Conservation (phyloP, 208 protist genomes). For the Crithidia thermophila region DNA sequence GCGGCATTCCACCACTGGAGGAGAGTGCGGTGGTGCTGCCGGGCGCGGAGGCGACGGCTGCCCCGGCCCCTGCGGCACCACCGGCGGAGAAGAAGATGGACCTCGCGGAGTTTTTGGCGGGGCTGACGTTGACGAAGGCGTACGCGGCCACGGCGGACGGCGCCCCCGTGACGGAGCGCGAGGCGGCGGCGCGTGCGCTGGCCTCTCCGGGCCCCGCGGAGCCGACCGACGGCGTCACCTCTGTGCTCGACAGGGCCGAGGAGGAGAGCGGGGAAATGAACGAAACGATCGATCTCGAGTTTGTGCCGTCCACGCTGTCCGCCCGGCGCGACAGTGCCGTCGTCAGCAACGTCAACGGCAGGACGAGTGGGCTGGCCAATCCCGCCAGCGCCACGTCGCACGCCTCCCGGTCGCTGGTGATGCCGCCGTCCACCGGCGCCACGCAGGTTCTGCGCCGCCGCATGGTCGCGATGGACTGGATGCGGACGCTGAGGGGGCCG, state of each 20-base stretch:
- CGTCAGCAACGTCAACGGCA: not conserved
- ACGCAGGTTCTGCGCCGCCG: slow-evolving; percentile 30
- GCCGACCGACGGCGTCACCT: slow-evolving; percentile 10
- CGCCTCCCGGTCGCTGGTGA: too few species aligned
- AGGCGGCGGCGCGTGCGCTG: slow-evolving; percentile 1
- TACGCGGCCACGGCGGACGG: not conserved
- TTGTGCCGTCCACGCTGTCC: not conserved
- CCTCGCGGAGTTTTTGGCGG: not conserved
- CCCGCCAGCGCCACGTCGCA: too few species aligned
- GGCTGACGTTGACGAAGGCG: slow-evolving; percentile 1
- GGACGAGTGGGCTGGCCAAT: too few species aligned
- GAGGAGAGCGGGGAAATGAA: not conserved
- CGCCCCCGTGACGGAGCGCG: not conserved
- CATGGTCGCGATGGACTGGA: slow-evolving; percentile 20
- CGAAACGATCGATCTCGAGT: slow-evolving; percentile 20
- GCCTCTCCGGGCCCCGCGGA: not conserved
- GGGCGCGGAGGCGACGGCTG: too few species aligned
- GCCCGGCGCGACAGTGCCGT: not conserved
- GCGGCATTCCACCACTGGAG: too few species aligned
- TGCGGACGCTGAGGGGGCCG: slow-evolving; percentile 13
- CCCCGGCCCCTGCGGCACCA: not conserved
- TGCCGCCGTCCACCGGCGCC: not conserved
- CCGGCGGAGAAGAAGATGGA: not conserved
- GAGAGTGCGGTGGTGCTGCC: too few species aligned
- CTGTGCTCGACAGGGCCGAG: too few species aligned